A percentile compares a stretch with the other conserved stretches of the same genome.
phyloP scores from a whole-genome alignment of 805 yeast species.

The Hyphopichia homilentoma region DNA sequence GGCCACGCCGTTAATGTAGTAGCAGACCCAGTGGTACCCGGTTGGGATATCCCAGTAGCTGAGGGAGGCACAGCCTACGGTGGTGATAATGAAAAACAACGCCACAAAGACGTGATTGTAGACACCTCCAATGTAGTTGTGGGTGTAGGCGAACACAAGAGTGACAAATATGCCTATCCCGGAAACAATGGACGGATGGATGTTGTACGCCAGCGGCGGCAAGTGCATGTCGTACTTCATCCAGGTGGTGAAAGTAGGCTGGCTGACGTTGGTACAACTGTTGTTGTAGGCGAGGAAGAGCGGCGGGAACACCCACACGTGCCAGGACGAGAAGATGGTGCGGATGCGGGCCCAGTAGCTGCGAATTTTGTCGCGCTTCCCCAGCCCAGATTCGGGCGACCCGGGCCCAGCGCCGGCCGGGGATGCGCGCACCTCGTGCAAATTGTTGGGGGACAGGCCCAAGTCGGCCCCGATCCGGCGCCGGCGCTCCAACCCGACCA shows the following conservation, averaged over 20 bases:
- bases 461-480: constrained; percentile 19
- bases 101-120: constrained; percentile 12
- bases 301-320: constrained; percentile 18
- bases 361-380: constrained; percentile 13
- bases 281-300: constrained; percentile 37
- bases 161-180: constrained; percentile 38
- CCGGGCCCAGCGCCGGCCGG: constrained; percentile 20
- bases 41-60: constrained; percentile 16
- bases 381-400: too few species aligned
- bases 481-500: constrained; percentile 17
- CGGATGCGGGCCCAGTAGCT: constrained; percentile 11
- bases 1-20: constrained; percentile 14
- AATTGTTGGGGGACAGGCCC: too few species aligned
- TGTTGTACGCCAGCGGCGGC: constrained; percentile 32
- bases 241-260: constrained; percentile 46
- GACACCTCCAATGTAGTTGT: constrained; percentile 32
- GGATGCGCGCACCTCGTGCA: too few species aligned
- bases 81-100: constrained; percentile 10
- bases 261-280: constrained; percentile 26
- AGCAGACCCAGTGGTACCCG: constrained; percentile 17
- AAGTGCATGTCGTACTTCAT: constrained; percentile 33
- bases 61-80: constrained; percentile 14
- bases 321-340: constrained; percentile 16
- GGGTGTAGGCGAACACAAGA: constrained; percentile 28
- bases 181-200: constrained; percentile 36